Evolutionary conservation across 768 basidiomycete genomes (phyloP), one percentile per base, ranked within the genome.

Genomic region (Rhodotorula kratochvilovae): DNA sequence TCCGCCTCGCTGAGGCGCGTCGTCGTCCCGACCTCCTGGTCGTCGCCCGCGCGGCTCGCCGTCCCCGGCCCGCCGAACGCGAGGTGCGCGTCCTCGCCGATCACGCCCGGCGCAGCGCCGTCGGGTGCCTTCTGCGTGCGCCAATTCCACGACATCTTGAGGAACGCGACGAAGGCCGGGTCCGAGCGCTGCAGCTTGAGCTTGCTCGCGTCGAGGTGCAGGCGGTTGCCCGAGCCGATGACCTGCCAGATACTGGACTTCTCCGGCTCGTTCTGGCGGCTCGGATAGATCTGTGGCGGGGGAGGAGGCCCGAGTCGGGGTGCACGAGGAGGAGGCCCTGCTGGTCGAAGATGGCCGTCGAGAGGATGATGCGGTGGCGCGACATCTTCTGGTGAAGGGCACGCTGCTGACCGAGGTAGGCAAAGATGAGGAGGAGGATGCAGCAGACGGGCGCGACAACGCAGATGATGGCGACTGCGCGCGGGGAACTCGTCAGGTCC

Each of bases 401-500:
- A 15, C 68, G 73, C 27, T 60, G 62, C 50, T 74, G 73, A 6
- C 61, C 73, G 61, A 74, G 36, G 54, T 50, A 70, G 62, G 68
- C 73, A 31, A 74, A 62, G 31, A 70, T n/a, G 66, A 74, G 57
- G 46, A 74, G 68, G 15, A 59, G 50, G 42, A 74, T 64, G 57
- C 68, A 74, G 66, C 68, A 74, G 27, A 74, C 27, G 3, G 73
- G 73, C 2, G 68, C 68, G 66, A 74, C 68, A 36, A 70, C 62
- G 73, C 66, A 74, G 46, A 74, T 66, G 62, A 74, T 45, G 45
- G 63, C 69, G 54, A 74, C 72, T 73, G 59, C 15, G 29, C 3
- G 29, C 7, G 46, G 4, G 17, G 50, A 27, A 6, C 36, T n/a
- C 46, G n/a, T 35, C 2, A 43, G 23, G 6, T 19, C 2, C 31